phyloP scores from a whole-genome alignment of 225 moss, liverwort and hornwort genomes.

The Climacium dendroides region DNA sequence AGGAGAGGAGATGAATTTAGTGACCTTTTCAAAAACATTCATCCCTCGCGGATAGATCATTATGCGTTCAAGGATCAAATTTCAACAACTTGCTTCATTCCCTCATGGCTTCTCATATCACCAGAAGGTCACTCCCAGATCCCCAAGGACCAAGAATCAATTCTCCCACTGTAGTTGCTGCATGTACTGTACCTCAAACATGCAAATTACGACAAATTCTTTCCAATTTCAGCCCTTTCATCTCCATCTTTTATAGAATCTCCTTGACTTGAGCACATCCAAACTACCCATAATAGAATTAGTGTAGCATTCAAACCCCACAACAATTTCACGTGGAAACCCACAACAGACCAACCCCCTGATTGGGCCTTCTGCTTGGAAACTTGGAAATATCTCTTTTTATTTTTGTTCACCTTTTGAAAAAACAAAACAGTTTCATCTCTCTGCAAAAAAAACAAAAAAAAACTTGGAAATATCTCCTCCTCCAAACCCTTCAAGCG shows the following conservation, averaged over 20 bases:
- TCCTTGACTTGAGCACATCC: too few relatives aligned
- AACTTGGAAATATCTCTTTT: background rate
- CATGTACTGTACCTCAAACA: background rate
- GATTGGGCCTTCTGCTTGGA: background rate
- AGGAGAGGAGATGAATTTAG: background rate
- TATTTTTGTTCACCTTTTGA: background rate
- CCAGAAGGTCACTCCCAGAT: background rate
- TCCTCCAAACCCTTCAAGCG: background rate
- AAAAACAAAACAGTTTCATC: background rate
- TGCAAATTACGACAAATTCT: background rate
- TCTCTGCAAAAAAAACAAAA: background rate
- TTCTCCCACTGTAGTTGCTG: background rate
- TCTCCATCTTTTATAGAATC: background rate
- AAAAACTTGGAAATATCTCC: background rate
- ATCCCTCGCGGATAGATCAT: rapidly evolving
- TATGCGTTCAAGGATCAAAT: background rate
- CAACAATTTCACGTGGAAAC: background rate
- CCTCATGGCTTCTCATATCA: background rate
- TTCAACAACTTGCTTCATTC: background rate
- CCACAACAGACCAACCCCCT: background rate
- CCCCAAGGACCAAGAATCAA: background rate
- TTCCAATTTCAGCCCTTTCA: background rate
- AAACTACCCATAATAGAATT: background rate
- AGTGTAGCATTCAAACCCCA: background rate
- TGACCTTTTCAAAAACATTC: background rate